A percentile compares a stretch with the other conserved stretches of the same genome.
phyloP scores from a whole-genome alignment of 768 basidiomycete species.

The Boletus huronensis region DNA sequence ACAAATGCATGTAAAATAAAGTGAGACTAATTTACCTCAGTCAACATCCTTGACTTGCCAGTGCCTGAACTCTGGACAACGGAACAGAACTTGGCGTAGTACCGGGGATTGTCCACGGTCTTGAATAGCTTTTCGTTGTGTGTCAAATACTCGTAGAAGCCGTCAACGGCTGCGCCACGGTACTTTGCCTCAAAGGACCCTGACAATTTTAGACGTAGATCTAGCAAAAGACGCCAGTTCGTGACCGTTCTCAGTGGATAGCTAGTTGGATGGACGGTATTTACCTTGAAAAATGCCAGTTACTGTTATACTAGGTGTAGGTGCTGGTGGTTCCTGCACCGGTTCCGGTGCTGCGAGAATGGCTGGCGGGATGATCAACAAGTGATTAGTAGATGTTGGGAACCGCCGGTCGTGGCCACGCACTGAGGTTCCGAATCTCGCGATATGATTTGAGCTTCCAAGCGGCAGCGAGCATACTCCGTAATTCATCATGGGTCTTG shows the following conservation, averaged over 20 bases:
- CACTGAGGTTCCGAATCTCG: constrained; percentile 10
- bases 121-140: constrained; percentile 8
- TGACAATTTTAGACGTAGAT: neutral
- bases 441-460: constrained; percentile 1
- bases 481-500: neutral
- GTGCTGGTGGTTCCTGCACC: too few species aligned
- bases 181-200: neutral
- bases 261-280: neutral
- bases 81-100: neutral
- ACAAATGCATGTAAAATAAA: too few species aligned
- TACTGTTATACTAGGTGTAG: too few species aligned
- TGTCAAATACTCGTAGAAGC: constrained; percentile 20
- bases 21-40: neutral
- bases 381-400: too few species aligned
- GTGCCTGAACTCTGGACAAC: constrained; percentile 15
- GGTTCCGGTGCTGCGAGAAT: neutral
- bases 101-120: neutral
- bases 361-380: neutral
- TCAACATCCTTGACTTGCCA: constrained; percentile 10
- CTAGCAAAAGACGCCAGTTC: neutral
- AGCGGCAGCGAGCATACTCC: neutral
- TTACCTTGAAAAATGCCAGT: neutral
- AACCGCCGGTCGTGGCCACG: too few species aligned
- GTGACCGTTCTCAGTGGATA: too few species aligned
- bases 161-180: constrained; percentile 2